phyloP scores from a whole-genome alignment of 768 basidiomycete species.

The Lentinula guzmanii region DNA sequence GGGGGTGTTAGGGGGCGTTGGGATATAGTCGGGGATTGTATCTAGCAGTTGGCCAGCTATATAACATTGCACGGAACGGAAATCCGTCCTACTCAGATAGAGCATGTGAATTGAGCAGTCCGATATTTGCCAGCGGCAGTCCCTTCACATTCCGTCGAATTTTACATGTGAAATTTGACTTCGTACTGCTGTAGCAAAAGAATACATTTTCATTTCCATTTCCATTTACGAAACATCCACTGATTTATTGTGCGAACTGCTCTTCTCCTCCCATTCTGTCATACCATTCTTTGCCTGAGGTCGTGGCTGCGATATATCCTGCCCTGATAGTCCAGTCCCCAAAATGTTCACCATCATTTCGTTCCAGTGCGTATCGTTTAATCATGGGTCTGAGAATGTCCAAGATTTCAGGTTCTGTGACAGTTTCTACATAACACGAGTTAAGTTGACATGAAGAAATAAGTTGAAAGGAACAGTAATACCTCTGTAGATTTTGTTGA shows the following conservation, averaged over 20 bases:
- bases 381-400: slow-evolving; percentile 91
- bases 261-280: slow-evolving; percentile 80
- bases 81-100: neutral
- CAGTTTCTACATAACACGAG: slow-evolving; percentile 50
- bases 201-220: neutral
- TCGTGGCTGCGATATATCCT: slow-evolving; percentile 85
- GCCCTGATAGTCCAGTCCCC: slow-evolving; percentile 93
- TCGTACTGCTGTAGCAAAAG: neutral
- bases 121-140: neutral
- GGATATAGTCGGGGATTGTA: neutral
- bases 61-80: neutral
- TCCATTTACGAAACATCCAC: neutral
- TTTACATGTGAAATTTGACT: neutral
- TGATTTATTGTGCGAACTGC: slow-evolving; percentile 21
- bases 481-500: slow-evolving; percentile 96
- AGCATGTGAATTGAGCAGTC: too few relatives aligned
- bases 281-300: slow-evolving; percentile 83
- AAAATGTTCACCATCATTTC: slow-evolving; percentile 83
- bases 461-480: slow-evolving; percentile 6
- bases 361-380: slow-evolving; percentile 85
- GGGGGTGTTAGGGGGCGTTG: neutral
- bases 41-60: neutral
- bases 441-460: neutral
- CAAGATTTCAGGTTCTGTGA: slow-evolving; percentile 88
- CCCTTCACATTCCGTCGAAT: neutral